These are phyloP conservation scores for Conringia planisiliqua DNA, from an alignment of 345 rosid species.

Conservation along the genomic window DNA sequence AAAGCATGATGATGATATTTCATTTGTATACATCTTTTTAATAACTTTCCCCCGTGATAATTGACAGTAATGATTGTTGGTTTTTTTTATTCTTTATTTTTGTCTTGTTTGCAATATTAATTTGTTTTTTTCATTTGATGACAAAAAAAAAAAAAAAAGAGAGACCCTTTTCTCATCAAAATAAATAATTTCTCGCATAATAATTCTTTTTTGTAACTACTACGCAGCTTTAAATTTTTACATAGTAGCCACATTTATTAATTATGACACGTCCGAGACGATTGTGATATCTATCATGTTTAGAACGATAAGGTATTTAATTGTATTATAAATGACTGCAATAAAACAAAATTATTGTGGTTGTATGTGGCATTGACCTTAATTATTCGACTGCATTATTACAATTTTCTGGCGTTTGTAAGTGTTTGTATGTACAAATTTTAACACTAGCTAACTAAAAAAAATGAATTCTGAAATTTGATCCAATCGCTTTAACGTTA, in stretches of 20 bases:
- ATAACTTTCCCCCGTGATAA: conserved; percentile 9
- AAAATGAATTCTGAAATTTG: neutral
- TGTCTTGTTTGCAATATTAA: conserved; percentile 20
- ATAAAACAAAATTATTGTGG: neutral
- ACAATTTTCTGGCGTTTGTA: conserved; percentile 1
- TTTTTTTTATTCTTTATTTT: conserved; percentile 20
- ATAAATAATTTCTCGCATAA: neutral
- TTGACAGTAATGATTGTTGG: conserved; percentile 25
- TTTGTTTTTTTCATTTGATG: neutral
- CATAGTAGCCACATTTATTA: neutral
- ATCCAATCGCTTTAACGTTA: neutral
- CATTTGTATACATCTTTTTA: neutral
- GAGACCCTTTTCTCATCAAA: neutral
- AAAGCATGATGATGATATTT: neutral
- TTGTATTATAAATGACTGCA: neutral
- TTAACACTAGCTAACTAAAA: neutral
- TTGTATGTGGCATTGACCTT: conserved; percentile 3
- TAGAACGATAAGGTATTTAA: neutral
- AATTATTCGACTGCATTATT: neutral
- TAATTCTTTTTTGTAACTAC: neutral
- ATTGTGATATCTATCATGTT: neutral
- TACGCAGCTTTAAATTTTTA: neutral
- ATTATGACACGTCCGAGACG: neutral
- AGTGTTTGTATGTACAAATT: neutral
- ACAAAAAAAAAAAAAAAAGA: neutral